phyloP scores from a whole-genome alignment of 140 eudicot genomes.

The Stevia rebaudiana region DNA sequence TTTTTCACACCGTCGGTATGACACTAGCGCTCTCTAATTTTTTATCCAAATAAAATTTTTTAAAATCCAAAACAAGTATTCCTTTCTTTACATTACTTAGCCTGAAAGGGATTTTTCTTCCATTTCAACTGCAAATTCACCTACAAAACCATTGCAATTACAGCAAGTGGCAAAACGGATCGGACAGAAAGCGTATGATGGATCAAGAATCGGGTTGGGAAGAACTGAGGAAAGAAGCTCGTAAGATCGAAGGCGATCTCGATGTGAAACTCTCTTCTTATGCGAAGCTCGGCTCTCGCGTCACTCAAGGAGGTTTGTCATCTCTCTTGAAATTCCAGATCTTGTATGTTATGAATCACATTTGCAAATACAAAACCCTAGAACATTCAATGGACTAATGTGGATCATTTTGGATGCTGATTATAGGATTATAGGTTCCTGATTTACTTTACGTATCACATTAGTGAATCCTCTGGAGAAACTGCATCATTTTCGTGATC shows the following conservation, averaged over 20 bases:
- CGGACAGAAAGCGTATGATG: constrained; percentile 31
- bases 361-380: constrained; percentile 18
- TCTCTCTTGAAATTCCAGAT: background rate
- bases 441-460: constrained; percentile 4
- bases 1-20: too few species aligned
- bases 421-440: background rate
- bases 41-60: too few species aligned
- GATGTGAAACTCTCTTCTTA: constrained; percentile 92
- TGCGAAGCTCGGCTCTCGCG: constrained; percentile 88
- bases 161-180: constrained; percentile 11
- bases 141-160: too few species aligned
- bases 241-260: constrained; percentile 94
- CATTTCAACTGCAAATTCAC: too few species aligned
- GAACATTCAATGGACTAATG: background rate
- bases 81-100: too few species aligned
- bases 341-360: background rate
- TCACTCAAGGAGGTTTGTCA: constrained; percentile 60
- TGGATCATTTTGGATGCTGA: constrained; percentile 9
- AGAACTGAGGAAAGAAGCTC: constrained; percentile 93
- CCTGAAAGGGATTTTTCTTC: too few species aligned
- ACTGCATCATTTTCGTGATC: constrained; percentile 4
- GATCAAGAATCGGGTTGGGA: constrained; percentile 99
- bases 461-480: constrained; percentile 9
- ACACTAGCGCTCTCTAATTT: too few species aligned
- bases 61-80: too few species aligned